These are phyloP conservation scores for Stereocaulon alpinum DNA, from an alignment of 495 filamentous ascomycete genomes.

Conservation along the genomic window DNA sequence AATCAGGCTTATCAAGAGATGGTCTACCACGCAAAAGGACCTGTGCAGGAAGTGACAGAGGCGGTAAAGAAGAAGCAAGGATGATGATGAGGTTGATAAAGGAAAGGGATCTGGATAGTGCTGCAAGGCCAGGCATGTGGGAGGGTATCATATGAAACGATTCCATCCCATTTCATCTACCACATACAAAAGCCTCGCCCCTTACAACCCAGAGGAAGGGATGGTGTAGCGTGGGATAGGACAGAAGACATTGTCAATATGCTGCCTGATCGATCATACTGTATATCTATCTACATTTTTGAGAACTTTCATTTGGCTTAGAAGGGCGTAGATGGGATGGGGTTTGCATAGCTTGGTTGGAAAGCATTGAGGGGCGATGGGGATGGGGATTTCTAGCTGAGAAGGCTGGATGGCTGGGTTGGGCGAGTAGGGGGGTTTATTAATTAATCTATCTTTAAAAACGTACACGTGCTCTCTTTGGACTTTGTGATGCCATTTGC, in stretches of 20 bases:
- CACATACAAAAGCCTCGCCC: not conserved
- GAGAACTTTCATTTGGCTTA: not conserved
- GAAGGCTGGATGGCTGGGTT: not conserved
- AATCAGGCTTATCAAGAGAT: conserved; percentile 4
- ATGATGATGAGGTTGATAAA: conserved; percentile 9
- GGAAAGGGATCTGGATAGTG: not conserved
- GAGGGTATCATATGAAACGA: conserved; percentile 12
- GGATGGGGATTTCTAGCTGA: no score
- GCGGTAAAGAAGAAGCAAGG: conserved; percentile 15
- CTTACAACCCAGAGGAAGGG: not conserved
- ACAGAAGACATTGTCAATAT: not conserved
- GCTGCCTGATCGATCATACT: not conserved
- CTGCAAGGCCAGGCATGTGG: conserved; percentile 13
- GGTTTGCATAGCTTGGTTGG: not conserved
- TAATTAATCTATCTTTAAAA: not conserved
- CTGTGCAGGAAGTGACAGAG: conserved; percentile 20
- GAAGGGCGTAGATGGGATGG: not conserved
- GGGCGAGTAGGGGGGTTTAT: not conserved
- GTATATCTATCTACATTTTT: not conserved
- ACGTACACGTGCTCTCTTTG: no score
- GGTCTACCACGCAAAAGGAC: conserved; percentile 18
- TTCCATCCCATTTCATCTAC: not conserved
- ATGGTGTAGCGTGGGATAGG: not conserved
- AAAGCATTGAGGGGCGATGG: not conserved
- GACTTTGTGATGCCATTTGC: no score